phyloP scores from a whole-genome alignment of 2,329 filamentous ascomycete genomes.

The Pseudodiploospora longispora region DNA sequence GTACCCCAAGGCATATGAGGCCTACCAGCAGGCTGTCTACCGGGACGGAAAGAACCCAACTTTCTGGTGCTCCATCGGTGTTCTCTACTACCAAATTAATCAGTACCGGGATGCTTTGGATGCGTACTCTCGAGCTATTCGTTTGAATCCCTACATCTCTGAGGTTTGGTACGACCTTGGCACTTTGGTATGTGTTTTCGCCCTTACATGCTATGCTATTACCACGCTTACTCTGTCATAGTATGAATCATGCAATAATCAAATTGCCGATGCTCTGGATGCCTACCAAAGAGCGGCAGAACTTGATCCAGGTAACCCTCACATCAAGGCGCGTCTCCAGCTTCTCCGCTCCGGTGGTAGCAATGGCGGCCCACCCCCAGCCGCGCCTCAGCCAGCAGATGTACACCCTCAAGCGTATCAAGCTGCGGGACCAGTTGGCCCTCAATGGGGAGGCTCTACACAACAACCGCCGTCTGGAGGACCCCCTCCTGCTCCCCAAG shows the following conservation, averaged over 20 bases:
- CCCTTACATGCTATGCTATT: neutral
- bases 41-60: conserved; percentile 95
- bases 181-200: conserved; percentile 63
- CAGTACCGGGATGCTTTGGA: conserved; percentile 97
- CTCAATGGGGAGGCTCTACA: conserved; percentile 80
- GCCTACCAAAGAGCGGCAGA: conserved; percentile 93
- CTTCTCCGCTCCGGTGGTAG: conserved; percentile 75
- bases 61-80: conserved; percentile 99
- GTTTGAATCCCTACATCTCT: conserved; percentile 94
- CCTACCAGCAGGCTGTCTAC: conserved; percentile 97
- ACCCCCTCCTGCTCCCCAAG: conserved; percentile 55
- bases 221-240: conserved; percentile 32
- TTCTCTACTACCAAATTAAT: conserved; percentile 99
- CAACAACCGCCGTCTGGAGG: conserved; percentile 43
- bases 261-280: conserved; percentile 91
- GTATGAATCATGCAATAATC: conserved; percentile 99
- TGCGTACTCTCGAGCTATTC: conserved; percentile 93
- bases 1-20: conserved; percentile 96
- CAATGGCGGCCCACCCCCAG: conserved; percentile 63
- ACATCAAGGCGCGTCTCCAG: conserved; percentile 92
- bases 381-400: conserved; percentile 86
- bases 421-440: conserved; percentile 70
- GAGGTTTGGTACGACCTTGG: conserved; percentile 99
- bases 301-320: conserved; percentile 83
- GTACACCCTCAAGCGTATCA: conserved; percentile 95